Conservation (phyloP, 2,329 filamentous ascomycete species). For the Fusarium sp. region DNA sequence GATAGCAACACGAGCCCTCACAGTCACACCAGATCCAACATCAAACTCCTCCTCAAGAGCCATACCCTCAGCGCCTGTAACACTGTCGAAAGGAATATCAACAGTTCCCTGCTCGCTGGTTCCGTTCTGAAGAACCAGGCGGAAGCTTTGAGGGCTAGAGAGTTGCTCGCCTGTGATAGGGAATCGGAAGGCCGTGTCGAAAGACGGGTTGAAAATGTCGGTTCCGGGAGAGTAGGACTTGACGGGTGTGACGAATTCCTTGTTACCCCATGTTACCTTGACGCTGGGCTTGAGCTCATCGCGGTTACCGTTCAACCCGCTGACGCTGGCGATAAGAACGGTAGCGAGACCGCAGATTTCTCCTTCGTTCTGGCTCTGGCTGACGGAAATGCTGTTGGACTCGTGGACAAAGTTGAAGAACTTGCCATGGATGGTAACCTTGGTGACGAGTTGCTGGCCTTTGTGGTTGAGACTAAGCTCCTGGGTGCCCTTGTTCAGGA, state of each 20-base stretch:
- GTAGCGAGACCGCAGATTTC: constrained; percentile 44
- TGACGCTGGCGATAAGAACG: constrained; percentile 42
- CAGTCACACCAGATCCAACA: constrained; percentile 36
- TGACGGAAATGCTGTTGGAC: constrained; percentile 33
- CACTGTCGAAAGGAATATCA: constrained; percentile 34
- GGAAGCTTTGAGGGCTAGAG: constrained; percentile 28
- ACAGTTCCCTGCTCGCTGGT: constrained; percentile 23
- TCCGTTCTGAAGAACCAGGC: constrained; percentile 40
- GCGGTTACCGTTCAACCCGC: constrained; percentile 38
- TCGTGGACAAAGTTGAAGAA: constrained; percentile 43
- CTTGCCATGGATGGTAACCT: constrained; percentile 40
- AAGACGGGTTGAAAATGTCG: constrained; percentile 46
- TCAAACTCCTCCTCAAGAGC: constrained; percentile 32
- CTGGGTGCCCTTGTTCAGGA: constrained; percentile 39
- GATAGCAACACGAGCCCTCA: constrained; percentile 38
- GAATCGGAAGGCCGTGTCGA: constrained; percentile 43
- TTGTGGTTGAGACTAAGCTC: constrained; percentile 40
- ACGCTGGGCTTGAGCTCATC: constrained; percentile 46
- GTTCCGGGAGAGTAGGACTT: constrained; percentile 44
- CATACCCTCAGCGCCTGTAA: constrained; percentile 31
- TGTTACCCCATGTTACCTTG: constrained; percentile 44
- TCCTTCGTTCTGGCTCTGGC: constrained; percentile 33
- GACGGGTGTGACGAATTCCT: constrained; percentile 40
- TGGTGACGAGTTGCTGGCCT: constrained; percentile 36
- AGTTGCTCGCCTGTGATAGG: constrained; percentile 40